A percentile compares a stretch with the other conserved stretches of the same genome.
Evolutionary conservation across 768 basidiomycete species (phyloP).

Genomic region (Gymnopilus dilepis): DNA sequence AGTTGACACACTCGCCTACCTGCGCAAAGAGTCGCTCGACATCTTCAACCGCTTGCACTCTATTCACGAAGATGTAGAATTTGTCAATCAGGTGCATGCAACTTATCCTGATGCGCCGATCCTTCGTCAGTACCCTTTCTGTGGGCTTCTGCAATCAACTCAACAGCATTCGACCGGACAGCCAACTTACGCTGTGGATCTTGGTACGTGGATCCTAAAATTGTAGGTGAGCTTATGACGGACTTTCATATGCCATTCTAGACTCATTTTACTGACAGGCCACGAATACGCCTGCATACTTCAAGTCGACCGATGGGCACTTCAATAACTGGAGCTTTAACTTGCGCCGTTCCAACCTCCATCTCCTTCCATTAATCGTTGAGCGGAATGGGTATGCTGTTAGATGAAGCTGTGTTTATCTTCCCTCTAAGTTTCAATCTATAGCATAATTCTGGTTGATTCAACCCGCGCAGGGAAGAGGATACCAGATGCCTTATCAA

Average conservation of each 20-base stretch:
- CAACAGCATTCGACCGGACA: slow-evolving; percentile 31
- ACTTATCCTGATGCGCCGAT: slow-evolving; percentile 53
- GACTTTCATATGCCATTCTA: neutral
- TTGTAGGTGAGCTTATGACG: slow-evolving; percentile 44
- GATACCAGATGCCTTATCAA: slow-evolving; percentile 92
- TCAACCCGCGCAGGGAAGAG: slow-evolving; percentile 94
- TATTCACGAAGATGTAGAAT: slow-evolving; percentile 75
- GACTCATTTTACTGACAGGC: slow-evolving; percentile 28
- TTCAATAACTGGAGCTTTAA: slow-evolving; percentile 86
- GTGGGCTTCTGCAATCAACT: neutral
- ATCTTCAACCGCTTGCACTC: slow-evolving; percentile 90
- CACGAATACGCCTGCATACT: slow-evolving; percentile 66
- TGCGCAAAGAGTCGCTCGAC: slow-evolving; percentile 75
- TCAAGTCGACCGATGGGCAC: slow-evolving; percentile 93
- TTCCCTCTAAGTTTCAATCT: slow-evolving; percentile 6
- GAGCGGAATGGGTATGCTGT: slow-evolving; percentile 70
- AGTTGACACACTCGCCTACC: slow-evolving; percentile 46
- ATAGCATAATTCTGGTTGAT: slow-evolving; percentile 84
- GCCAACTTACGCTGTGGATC: slow-evolving; percentile 94
- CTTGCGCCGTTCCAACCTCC: slow-evolving; percentile 82
- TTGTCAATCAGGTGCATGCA: slow-evolving; percentile 61
- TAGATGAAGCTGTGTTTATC: slow-evolving; percentile 26
- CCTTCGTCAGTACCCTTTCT: slow-evolving; percentile 47
- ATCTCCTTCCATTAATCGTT: slow-evolving; percentile 64
- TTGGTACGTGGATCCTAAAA: slow-evolving; percentile 85